Evolutionary conservation across 176 grass and related monocot species (phyloP).

Genomic region (Hordeum marinum): DNA sequence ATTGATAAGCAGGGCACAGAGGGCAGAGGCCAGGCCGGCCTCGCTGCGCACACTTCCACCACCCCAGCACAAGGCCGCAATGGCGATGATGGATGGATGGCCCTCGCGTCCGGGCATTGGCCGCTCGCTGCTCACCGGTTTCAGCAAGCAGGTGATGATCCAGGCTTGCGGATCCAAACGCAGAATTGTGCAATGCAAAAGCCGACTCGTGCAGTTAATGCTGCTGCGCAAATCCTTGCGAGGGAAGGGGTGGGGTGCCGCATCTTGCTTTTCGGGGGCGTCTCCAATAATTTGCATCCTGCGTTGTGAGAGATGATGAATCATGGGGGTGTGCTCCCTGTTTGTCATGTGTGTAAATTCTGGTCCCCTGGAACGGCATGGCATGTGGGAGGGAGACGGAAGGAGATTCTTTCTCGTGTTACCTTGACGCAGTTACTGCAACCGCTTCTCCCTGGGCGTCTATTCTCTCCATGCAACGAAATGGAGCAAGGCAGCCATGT

Average conservation of each 20-base stretch:
- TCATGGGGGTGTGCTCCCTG: conserved; percentile 13
- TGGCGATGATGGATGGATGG: background rate
- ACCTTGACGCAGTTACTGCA: conserved; percentile 37
- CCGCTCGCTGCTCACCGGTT: background rate
- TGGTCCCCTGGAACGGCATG: conserved; percentile 28
- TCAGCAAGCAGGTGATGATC: conserved; percentile 41
- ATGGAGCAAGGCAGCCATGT: conserved; percentile 30
- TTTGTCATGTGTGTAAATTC: conserved; percentile 62
- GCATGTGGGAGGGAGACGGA: conserved; percentile 33
- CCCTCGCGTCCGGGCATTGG: background rate
- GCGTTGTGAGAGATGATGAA: conserved; percentile 4
- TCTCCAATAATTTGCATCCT: conserved; percentile 40
- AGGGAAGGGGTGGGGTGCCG: background rate
- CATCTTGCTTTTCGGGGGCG: conserved; percentile 19
- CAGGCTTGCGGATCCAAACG: background rate
- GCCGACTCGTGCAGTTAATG: conserved; percentile 33
- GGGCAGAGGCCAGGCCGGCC: background rate
- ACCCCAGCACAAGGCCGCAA: background rate
- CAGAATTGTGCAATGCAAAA: background rate
- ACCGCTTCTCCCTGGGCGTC: background rate
- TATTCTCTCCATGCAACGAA: conserved; percentile 26
- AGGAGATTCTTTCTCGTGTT: conserved; percentile 21
- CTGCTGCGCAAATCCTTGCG: conserved; percentile 12
- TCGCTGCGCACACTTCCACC: background rate
- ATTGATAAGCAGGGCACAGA: conserved; percentile 50